phyloP scores from a whole-genome alignment of 2,329 filamentous ascomycete species.

The Clonostachys rhizophaga region DNA sequence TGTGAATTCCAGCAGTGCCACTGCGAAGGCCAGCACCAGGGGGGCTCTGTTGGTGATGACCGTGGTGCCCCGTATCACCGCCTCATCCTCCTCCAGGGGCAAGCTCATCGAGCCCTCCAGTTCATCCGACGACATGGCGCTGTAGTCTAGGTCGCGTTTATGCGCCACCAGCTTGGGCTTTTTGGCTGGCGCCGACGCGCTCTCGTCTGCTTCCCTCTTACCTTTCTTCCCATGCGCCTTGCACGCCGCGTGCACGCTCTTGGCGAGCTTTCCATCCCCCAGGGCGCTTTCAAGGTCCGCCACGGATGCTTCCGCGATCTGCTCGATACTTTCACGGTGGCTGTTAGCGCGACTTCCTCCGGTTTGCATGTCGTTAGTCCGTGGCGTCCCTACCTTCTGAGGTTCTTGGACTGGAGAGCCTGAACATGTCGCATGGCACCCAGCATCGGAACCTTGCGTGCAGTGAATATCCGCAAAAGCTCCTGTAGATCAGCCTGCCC shows the following conservation, averaged over 20 bases:
- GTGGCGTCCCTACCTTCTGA: constrained; percentile 43
- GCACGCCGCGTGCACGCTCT: constrained; percentile 47
- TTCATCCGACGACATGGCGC: constrained; percentile 44
- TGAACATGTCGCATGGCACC: constrained; percentile 55
- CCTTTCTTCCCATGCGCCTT: constrained; percentile 42
- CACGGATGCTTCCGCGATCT: constrained; percentile 46
- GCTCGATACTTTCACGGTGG: constrained; percentile 36
- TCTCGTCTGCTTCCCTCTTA: constrained; percentile 19
- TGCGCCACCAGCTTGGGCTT: constrained; percentile 23
- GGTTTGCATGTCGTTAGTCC: no score
- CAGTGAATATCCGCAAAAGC: constrained; percentile 54
- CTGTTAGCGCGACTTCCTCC: background rate
- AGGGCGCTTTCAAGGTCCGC: constrained; percentile 38
- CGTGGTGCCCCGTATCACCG: constrained; percentile 49
- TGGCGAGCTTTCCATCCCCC: constrained; percentile 42
- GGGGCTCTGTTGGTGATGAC: constrained; percentile 78
- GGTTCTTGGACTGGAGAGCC: constrained; percentile 46
- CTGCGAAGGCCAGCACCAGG: constrained; percentile 74
- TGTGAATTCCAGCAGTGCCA: constrained; percentile 69
- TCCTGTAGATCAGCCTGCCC: constrained; percentile 57
- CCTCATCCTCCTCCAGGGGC: constrained; percentile 52
- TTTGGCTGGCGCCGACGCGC: constrained; percentile 13
- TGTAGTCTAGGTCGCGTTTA: constrained; percentile 28
- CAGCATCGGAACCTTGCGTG: constrained; percentile 54
- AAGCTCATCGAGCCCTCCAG: constrained; percentile 59